Percentiles rank a stretch among this genome's conserved stretches.
These are phyloP conservation scores for Scutellaria galericulata DNA, from an alignment of 257 asterid species.

Conservation along the genomic window DNA sequence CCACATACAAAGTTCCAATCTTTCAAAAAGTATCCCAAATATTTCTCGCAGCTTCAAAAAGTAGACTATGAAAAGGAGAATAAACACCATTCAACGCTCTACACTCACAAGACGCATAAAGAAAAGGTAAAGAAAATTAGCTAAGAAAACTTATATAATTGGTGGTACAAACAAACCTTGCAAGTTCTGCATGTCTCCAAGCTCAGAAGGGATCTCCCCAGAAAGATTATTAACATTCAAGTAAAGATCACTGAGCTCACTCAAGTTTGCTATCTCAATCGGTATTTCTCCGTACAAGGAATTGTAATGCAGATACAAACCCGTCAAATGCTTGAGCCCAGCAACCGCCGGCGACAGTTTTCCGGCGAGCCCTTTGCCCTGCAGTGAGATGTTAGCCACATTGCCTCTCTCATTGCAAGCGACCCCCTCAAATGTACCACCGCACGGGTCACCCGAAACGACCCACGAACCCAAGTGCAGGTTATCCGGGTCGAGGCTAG, in stretches of 20 bases:
- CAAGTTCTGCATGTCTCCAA: constrained; percentile 71
- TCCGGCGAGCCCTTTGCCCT: constrained; percentile 89
- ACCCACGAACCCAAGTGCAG: constrained; percentile 72
- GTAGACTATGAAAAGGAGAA: neutral
- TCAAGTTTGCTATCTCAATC: constrained; percentile 58
- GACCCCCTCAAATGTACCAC: constrained; percentile 75
- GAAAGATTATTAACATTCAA: constrained; percentile 81
- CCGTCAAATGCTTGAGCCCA: constrained; percentile 70
- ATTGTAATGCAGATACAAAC: constrained; percentile 86
- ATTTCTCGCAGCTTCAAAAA: neutral
- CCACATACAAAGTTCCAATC: neutral
- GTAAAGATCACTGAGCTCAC: constrained; percentile 74
- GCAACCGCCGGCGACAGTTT: constrained; percentile 74
- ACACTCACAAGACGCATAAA: neutral
- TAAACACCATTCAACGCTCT: neutral
- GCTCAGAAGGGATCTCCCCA: constrained; percentile 77
- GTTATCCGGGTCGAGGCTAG: constrained; percentile 82
- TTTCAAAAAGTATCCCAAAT: neutral
- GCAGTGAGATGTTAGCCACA: constrained; percentile 84
- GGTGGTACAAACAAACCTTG: constrained; percentile 58
- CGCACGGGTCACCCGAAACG: constrained; percentile 68
- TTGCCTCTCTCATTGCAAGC: constrained; percentile 76
- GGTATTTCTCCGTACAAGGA: constrained; percentile 80
- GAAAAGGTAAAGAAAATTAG: neutral
- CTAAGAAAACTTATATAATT: neutral